Conservation (phyloP, 2,329 filamentous ascomycete species). For the Periglandula ipomoeae region DNA sequence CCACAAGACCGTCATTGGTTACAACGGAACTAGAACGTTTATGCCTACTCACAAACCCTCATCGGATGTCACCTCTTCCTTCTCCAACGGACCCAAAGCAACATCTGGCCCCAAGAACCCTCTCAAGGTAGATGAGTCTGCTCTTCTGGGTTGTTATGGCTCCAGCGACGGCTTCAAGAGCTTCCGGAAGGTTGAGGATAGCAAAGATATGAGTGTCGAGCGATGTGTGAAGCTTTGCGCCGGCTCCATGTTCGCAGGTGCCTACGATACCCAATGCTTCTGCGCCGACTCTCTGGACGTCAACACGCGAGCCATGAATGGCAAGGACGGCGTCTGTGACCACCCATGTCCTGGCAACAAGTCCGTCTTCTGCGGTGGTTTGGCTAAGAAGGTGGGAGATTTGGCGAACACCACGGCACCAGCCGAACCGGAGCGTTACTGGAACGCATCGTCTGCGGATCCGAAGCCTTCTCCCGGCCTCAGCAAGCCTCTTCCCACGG, state of each 20-base stretch:
- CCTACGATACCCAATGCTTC: conserved; percentile 33
- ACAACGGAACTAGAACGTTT: neutral
- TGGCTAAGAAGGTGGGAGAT: conserved; percentile 8
- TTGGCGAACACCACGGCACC: conserved; percentile 5
- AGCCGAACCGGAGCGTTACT: neutral
- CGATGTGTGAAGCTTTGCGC: conserved; percentile 29
- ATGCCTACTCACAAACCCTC: neutral
- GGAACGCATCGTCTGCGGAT: neutral
- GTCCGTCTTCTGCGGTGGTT: conserved; percentile 33
- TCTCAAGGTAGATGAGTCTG: conserved; percentile 21
- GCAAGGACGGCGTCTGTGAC: conserved; percentile 19
- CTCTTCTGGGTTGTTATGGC: conserved; percentile 33
- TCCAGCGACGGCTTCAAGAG: conserved; percentile 26
- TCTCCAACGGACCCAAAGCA: conserved; percentile 3
- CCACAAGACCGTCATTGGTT: conserved; percentile 5
- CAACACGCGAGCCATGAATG: conserved; percentile 24
- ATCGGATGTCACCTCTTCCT: conserved; percentile 2
- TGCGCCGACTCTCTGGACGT: conserved; percentile 33
- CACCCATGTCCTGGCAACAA: conserved; percentile 32
- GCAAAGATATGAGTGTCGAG: conserved; percentile 28
- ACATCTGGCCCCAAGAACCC: conserved; percentile 20
- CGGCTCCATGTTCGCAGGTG: conserved; percentile 27
- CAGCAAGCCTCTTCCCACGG: neutral
- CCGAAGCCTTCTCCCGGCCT: no score
- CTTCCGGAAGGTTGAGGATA: conserved; percentile 23